These are phyloP conservation scores for Solanum sitiens DNA, from an alignment of 257 asterid species.

Conservation along the genomic window DNA sequence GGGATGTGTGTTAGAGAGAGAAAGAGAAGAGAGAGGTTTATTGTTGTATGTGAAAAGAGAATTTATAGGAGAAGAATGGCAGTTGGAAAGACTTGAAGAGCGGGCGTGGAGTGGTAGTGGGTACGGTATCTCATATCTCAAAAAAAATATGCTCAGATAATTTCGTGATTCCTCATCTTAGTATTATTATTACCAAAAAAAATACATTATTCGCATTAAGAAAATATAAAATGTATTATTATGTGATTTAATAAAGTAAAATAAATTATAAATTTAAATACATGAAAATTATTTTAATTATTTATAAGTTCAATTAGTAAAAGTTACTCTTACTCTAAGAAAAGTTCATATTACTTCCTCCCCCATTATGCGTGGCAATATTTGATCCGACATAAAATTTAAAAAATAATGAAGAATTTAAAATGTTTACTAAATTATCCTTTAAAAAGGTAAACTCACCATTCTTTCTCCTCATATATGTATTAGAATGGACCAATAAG, in stretches of 20 bases:
- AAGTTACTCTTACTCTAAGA: not conserved
- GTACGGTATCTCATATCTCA: not conserved
- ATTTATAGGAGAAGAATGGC: not conserved
- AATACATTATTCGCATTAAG: too few species aligned
- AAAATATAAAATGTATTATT: too few species aligned
- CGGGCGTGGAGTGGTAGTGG: not conserved
- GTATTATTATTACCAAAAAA: not conserved
- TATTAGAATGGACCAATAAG: too few species aligned
- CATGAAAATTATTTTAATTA: not conserved
- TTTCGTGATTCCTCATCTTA: not conserved
- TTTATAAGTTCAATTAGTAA: not conserved
- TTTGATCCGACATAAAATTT: too few species aligned
- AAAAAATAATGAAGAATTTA: too few species aligned
- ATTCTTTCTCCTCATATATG: too few species aligned
- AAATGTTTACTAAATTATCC: too few species aligned
- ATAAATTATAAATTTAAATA: too few species aligned
- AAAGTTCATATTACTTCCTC: not conserved
- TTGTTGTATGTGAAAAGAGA: not conserved
- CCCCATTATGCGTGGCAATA: fast-evolving
- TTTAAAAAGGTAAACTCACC: too few species aligned
- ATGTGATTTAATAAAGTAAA: too few species aligned
- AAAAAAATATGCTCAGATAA: not conserved
- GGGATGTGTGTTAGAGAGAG: not conserved
- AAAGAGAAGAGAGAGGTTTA: not conserved
- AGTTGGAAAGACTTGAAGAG: not conserved